phyloP scores from a whole-genome alignment of 1,284 basidiomycete species.

The Rhodofomes roseus region DNA sequence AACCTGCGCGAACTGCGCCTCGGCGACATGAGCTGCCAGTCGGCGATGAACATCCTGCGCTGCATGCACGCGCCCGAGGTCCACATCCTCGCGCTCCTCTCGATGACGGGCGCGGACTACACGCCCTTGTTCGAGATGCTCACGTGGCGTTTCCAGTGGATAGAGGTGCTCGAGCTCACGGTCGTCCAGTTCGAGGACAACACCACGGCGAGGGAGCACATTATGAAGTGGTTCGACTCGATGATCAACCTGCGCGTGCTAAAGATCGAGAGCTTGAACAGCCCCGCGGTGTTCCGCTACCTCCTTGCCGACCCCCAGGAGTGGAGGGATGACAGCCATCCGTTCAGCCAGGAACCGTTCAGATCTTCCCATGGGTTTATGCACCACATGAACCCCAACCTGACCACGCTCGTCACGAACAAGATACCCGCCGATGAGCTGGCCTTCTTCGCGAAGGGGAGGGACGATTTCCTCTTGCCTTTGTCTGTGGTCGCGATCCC shows the following conservation, averaged over 20 bases:
- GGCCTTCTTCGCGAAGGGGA: too few species aligned
- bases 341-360: neutral
- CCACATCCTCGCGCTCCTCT: slow-evolving; percentile 50
- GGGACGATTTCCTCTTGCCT: neutral
- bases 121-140: slow-evolving; percentile 39
- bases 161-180: slow-evolving; percentile 49
- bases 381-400: neutral
- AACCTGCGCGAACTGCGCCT: slow-evolving; percentile 47
- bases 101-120: slow-evolving; percentile 46
- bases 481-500: neutral
- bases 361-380: neutral
- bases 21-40: slow-evolving; percentile 46
- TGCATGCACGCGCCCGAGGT: slow-evolving; percentile 50
- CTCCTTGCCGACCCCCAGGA: slow-evolving; percentile 36
- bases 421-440: neutral
- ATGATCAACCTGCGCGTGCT: slow-evolving; percentile 51
- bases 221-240: slow-evolving; percentile 43
- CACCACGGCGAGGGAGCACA: slow-evolving; percentile 27
- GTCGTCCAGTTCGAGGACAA: slow-evolving; percentile 32
- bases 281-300: slow-evolving; percentile 35
- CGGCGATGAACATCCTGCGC: slow-evolving; percentile 40
- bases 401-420: neutral
- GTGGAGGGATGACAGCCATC: neutral
- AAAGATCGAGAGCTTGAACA: slow-evolving; percentile 38
- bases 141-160: slow-evolving; percentile 41